Evolutionary conservation across 768 basidiomycete species (phyloP), one percentile per base, ranked within the genome.

Genomic region (Myochromella boudieri): DNA sequence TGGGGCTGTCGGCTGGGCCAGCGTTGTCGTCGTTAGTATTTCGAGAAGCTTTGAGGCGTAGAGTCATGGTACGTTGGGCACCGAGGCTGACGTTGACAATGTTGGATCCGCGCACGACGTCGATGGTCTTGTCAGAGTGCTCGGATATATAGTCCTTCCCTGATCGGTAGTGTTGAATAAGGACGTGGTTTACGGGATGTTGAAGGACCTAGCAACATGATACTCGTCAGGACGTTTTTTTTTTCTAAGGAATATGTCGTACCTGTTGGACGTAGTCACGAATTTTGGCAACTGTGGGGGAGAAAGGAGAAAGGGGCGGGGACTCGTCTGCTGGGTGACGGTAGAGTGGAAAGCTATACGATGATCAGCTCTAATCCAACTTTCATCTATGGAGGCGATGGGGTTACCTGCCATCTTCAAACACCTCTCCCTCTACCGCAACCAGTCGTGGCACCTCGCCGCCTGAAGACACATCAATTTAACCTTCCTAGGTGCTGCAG

Each of bases 91-190:
- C 84, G 49, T 92, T 92, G 49, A 88, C 86, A 52, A 91, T 85
- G 44, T 72, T 81, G 6, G 87, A 86, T 25, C 81, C 84, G 11
- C 74, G 78, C 3, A 84, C 80, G 53, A 92, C 78, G 61, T 92
- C 90, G 54, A 91, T 77, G 4, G 89, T 92, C 67, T 92, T 92
- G 64, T 92, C 89, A 0, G 86, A 87, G 62, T 92, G 89, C 55
- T 91, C 88, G 0, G 88, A 90, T 52, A 91, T 91, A 64, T 84
- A 87, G 64, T 91, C 90, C 22, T 77, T 79, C 4, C 89, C 90
- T 10, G 74, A 76, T 46, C 89, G 86, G 60, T 91, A 91, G 60
- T 80, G 75, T 58, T 91, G 90, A 40, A 91, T 88, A 24, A 92
- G 76, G 38, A 87, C 89, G 55, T 92, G 89, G 58, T 92, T 92